Evolutionary conservation across 148 eudicot genomes (phyloP).

Genomic region (Rhododendron molle): DNA sequence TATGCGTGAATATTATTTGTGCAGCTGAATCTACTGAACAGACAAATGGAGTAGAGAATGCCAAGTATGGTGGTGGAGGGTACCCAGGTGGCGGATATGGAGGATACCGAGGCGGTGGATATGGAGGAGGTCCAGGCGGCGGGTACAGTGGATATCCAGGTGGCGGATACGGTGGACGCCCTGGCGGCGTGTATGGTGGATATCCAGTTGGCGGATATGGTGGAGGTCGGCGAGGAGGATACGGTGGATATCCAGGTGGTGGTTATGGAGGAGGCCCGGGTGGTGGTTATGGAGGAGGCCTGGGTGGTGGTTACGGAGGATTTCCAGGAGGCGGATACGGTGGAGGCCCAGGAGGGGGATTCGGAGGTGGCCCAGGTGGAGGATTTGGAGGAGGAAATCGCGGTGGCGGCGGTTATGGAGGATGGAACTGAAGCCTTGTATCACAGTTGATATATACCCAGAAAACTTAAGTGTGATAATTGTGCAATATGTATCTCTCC

Average conservation of each 20-base stretch:
- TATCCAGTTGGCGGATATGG: not conserved
- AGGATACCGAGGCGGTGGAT: not conserved
- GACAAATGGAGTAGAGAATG: conserved; percentile 3
- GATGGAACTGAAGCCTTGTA: not conserved
- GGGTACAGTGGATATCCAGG: not conserved
- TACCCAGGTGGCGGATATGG: not conserved
- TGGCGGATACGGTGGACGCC: no score
- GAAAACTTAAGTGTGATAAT: not conserved
- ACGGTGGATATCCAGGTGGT: not conserved
- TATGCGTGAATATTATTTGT: not conserved
- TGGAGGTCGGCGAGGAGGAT: not conserved
- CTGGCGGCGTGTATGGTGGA: not conserved
- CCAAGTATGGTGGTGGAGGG: conserved; percentile 1
- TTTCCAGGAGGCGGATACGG: not conserved
- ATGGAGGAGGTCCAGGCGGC: not conserved
- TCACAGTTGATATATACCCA: not conserved
- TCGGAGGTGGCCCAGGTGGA: not conserved
- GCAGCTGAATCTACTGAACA: not conserved
- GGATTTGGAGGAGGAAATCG: not conserved
- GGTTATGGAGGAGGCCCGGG: not conserved
- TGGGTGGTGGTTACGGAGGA: no score
- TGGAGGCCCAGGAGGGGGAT: not conserved
- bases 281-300: no score
- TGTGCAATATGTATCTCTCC: no score
- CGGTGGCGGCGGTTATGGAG: not conserved